Evolutionary conservation across 2,329 filamentous ascomycete species (phyloP).

Genomic region (Penicillium sclerotigenum): DNA sequence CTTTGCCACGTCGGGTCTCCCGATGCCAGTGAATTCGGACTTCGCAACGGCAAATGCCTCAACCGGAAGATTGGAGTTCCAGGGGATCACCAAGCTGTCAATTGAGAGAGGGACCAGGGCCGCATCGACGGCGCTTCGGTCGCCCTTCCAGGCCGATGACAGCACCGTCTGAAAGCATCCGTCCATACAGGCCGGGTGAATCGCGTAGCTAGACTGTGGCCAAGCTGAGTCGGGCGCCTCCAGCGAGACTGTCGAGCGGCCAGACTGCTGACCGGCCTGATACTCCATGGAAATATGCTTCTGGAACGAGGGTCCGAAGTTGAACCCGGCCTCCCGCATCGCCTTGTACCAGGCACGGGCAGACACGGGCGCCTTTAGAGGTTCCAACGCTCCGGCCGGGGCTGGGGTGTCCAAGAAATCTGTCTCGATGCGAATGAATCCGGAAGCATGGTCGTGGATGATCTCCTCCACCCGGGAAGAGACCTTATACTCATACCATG

Average conservation of each 20-base stretch:
- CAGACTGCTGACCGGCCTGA: not conserved
- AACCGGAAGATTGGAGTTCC: not conserved
- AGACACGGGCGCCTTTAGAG: not conserved
- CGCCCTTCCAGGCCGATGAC: not conserved
- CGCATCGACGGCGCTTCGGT: not conserved
- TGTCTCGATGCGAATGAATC: not conserved
- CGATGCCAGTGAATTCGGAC: not conserved
- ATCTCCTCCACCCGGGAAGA: not conserved
- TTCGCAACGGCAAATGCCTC: not conserved
- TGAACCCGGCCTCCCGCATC: not conserved
- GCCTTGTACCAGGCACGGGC: not conserved
- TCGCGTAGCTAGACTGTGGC: not conserved
- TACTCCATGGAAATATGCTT: not conserved
- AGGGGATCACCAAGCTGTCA: not conserved
- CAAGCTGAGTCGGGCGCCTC: not conserved
- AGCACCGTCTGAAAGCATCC: conserved; percentile 1
- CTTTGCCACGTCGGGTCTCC: not conserved
- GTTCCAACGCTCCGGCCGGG: not conserved
- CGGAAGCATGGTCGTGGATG: not conserved
- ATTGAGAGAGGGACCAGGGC: not conserved
- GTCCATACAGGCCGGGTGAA: conserved; percentile 1
- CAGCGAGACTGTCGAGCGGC: not conserved
- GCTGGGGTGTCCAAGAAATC: not conserved
- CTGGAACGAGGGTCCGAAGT: not conserved
- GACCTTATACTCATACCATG: not conserved